Evolutionary conservation across 352 stramenopile species (phyloP).

Genomic region (Peronosclerospora sorghi): DNA sequence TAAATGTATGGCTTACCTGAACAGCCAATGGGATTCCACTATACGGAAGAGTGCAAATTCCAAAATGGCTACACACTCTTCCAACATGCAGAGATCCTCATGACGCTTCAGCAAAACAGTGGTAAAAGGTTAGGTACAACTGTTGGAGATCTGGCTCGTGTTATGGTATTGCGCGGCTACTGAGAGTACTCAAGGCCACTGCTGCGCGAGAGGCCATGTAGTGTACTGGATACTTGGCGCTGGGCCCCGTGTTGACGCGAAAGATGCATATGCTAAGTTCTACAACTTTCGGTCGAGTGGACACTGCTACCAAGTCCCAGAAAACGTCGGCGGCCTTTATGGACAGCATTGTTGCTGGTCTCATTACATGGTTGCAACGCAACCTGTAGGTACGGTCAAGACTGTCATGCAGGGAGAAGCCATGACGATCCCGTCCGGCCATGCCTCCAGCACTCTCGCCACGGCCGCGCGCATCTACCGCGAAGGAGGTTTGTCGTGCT

Average conservation of each 20-base stretch:
- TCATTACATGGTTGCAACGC: constrained; percentile 68
- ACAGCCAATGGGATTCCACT: too few species aligned
- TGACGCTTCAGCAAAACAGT: constrained; percentile 82
- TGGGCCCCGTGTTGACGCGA: constrained; percentile 55
- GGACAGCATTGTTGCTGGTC: constrained; percentile 57
- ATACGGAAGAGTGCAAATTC: too few species aligned
- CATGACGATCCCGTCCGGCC: constrained; percentile 27
- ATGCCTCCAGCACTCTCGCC: constrained; percentile 29
- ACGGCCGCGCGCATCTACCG: constrained; percentile 35
- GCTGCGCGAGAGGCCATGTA: constrained; percentile 55
- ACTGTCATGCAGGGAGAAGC: constrained; percentile 79
- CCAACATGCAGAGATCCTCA: constrained; percentile 76
- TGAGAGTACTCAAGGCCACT: constrained; percentile 48
- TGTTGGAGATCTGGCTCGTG: constrained; percentile 37
- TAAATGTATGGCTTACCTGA: too few species aligned
- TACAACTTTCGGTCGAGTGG: constrained; percentile 34
- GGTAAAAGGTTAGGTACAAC: constrained; percentile 56
- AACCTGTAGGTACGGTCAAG: constrained; percentile 78
- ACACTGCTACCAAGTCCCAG: constrained; percentile 47
- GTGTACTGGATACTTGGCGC: constrained; percentile 70
- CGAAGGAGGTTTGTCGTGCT: constrained; percentile 34
- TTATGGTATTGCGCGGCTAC: constrained; percentile 39
- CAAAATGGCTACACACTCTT: too few species aligned
- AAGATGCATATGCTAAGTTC: constrained; percentile 47
- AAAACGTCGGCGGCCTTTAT: constrained; percentile 45